Evolutionary conservation across 2,329 filamentous ascomycete genomes (phyloP).

Genomic region (Neoarthrinium moseri): DNA sequence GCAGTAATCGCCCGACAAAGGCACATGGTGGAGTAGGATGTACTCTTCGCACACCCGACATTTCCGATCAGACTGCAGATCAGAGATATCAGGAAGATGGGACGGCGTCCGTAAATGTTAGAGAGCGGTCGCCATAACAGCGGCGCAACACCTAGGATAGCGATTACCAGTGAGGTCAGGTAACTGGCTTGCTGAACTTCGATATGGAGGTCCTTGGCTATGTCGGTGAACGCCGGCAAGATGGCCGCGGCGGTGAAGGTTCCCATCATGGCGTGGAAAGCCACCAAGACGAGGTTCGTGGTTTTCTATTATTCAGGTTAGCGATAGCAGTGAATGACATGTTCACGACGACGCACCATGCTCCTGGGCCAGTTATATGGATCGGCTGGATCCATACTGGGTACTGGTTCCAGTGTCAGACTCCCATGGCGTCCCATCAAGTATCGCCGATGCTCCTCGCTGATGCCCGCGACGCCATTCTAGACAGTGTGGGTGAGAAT

Average conservation of each 20-base stretch:
- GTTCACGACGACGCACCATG: constrained; percentile 34
- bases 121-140: constrained; percentile 57
- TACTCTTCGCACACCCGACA: constrained; percentile 50
- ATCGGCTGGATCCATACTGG: constrained; percentile 46
- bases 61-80: constrained; percentile 47
- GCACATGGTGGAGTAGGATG: constrained; percentile 47
- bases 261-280: constrained; percentile 56
- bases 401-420: constrained; percentile 51
- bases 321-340: neutral
- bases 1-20: constrained; percentile 50
- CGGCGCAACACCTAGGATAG: constrained; percentile 50
- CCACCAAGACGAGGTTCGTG: constrained; percentile 50
- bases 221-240: constrained; percentile 52
- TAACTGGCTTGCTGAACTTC: constrained; percentile 49
- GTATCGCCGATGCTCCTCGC: constrained; percentile 46
- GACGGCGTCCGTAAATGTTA: constrained; percentile 51
- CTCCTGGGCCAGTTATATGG: constrained; percentile 55
- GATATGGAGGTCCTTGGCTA: constrained; percentile 48
- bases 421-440: constrained; percentile 52
- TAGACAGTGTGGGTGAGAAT: too few relatives aligned
- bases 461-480: constrained; percentile 23
- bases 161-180: constrained; percentile 54
- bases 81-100: constrained; percentile 51
- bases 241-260: constrained; percentile 55
- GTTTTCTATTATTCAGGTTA: constrained; percentile 39